Evolutionary conservation across 306 rosid genomes (phyloP).

Genomic region (Hylodesmum podocarpum): DNA sequence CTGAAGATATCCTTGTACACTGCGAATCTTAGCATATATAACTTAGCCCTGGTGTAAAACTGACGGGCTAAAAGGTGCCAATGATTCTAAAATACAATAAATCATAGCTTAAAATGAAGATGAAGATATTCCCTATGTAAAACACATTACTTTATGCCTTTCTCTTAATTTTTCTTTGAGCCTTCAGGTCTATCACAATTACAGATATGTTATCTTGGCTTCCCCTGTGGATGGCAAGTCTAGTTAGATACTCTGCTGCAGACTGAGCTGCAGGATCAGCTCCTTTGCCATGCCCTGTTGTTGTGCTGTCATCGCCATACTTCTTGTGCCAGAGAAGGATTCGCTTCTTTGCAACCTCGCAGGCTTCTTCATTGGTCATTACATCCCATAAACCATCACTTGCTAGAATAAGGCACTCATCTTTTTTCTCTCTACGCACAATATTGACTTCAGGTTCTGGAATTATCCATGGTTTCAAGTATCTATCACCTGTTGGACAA

Average conservation of each 20-base stretch:
- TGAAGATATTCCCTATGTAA: conserved; percentile 17
- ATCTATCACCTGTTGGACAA: conserved; percentile 60
- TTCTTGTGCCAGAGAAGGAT: conserved; percentile 84
- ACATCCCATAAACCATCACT: conserved; percentile 91
- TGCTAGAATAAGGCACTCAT: conserved; percentile 76
- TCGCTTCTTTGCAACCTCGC: conserved; percentile 68
- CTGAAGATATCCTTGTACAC: conserved; percentile 4
- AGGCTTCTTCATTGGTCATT: conserved; percentile 79
- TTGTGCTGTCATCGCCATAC: conserved; percentile 35
- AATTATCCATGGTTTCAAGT: conserved; percentile 79
- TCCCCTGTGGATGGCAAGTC: conserved; percentile 74
- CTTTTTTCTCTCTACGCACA: conserved; percentile 55
- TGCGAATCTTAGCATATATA: conserved; percentile 31
- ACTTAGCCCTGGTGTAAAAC: conserved; percentile 48
- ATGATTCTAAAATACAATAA: conserved; percentile 21
- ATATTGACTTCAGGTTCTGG: conserved; percentile 73
- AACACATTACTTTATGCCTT: conserved; percentile 35
- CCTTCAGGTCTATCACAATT: conserved; percentile 74
- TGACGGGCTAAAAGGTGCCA: conserved; percentile 39
- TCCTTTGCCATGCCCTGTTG: conserved; percentile 29
- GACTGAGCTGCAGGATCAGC: conserved; percentile 76
- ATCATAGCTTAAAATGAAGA: conserved; percentile 21
- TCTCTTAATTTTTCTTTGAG: conserved; percentile 67
- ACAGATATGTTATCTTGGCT: conserved; percentile 82
- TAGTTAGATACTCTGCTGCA: conserved; percentile 76